A percentile compares a stretch with the other conserved stretches of the same genome.
Conservation (phyloP, 2,329 filamentous ascomycete species). For the Beauveria asiatica region DNA sequence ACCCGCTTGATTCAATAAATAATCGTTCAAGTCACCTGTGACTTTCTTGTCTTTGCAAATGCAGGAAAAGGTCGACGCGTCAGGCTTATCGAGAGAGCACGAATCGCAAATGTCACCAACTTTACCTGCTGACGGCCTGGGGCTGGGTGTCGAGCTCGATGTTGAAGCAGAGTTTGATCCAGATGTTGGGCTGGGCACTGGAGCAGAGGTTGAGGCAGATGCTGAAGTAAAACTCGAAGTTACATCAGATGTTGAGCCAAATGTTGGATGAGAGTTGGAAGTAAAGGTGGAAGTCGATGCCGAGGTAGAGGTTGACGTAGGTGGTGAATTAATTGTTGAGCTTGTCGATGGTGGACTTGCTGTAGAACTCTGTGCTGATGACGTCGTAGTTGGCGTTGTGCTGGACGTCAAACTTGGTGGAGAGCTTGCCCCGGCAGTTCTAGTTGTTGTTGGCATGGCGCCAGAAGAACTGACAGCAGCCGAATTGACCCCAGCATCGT, state of each 20-base stretch:
- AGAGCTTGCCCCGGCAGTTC: background rate
- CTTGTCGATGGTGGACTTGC: background rate
- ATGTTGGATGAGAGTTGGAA: background rate
- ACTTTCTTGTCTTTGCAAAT: background rate
- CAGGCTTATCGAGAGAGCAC: no score
- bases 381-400: background rate
- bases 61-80: no score
- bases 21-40: background rate
- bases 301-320: background rate
- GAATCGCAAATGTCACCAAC: no score
- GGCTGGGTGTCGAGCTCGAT: no score
- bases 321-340: background rate
- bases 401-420: background rate
- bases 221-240: background rate
- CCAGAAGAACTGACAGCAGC: background rate
- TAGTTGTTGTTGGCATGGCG: background rate
- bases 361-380: background rate
- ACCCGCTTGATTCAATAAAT: background rate
- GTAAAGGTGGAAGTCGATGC: background rate
- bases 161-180: no score
- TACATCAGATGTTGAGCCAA: background rate
- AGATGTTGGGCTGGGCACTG: background rate
- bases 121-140: no score
- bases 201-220: background rate
- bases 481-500: background rate